A percentile compares a stretch with the other conserved stretches of the same genome.
These are phyloP conservation scores for Sporothrix euskadiensis DNA, from an alignment of 2,329 filamentous ascomycete species.

Conservation along the genomic window DNA sequence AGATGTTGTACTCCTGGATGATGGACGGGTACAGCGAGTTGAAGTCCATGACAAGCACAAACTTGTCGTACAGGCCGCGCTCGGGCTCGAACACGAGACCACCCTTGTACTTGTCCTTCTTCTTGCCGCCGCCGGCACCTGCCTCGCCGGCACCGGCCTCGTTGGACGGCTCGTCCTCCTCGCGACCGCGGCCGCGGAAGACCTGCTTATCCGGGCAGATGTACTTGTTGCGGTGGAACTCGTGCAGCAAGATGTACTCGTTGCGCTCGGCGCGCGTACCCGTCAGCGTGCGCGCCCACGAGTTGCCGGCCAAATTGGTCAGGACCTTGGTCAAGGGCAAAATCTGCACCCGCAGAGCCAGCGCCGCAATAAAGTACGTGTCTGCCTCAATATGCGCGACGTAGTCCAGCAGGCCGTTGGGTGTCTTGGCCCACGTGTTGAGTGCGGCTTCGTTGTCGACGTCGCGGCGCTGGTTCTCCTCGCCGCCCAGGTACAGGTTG, in stretches of 20 bases:
- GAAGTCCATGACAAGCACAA: slow-evolving; percentile 99
- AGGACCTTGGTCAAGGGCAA: slow-evolving; percentile 91
- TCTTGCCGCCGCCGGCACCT: slow-evolving; percentile 57
- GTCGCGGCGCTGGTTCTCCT: slow-evolving; percentile 72
- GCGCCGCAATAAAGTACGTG: slow-evolving; percentile 90
- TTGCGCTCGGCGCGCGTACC: slow-evolving; percentile 96
- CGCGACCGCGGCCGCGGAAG: slow-evolving; percentile 71
- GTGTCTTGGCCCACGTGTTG: slow-evolving; percentile 80
- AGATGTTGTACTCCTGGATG: slow-evolving; percentile 99
- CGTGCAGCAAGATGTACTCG: slow-evolving; percentile 97
- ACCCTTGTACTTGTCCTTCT: slow-evolving; percentile 99
- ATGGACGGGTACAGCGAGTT: slow-evolving; percentile 98
- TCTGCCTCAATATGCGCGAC: slow-evolving; percentile 92
- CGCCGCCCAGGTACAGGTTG: slow-evolving; percentile 69
- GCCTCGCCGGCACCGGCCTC: slow-evolving; percentile 51
- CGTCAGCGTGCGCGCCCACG: slow-evolving; percentile 93
- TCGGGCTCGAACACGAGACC: slow-evolving; percentile 98
- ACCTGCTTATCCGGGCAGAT: slow-evolving; percentile 95
- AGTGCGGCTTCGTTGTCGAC: slow-evolving; percentile 85
- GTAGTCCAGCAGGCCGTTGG: slow-evolving; percentile 88
- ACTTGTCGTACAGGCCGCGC: slow-evolving; percentile 96
- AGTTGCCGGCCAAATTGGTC: slow-evolving; percentile 95
- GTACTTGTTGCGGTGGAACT: slow-evolving; percentile 95
- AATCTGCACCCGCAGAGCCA: slow-evolving; percentile 87
- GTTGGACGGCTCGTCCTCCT: slow-evolving; percentile 71